Percentiles rank a stretch among this genome's conserved stretches.
phyloP scores from a whole-genome alignment of 2,329 filamentous ascomycete genomes.

The Mycosphaerella arachidis region DNA sequence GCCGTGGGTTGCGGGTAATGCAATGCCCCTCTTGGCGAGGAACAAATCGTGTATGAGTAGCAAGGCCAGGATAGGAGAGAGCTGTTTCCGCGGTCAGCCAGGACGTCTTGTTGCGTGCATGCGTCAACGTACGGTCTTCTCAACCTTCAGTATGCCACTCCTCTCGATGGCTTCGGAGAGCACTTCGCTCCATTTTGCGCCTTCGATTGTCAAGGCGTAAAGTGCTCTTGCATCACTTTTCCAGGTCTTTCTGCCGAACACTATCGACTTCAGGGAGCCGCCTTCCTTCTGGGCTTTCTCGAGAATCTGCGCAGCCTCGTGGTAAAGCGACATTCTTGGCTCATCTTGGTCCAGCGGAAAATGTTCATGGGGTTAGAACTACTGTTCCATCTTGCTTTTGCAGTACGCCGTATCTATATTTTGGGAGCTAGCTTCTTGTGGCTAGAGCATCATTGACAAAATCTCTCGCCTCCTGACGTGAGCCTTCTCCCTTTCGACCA shows the following conservation, averaged over 20 bases:
- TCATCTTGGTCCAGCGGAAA: background rate
- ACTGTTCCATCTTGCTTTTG: background rate
- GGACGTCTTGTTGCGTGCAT: background rate
- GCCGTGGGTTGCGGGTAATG: conserved; percentile 73
- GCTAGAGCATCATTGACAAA: background rate
- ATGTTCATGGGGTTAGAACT: background rate
- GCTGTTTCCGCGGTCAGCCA: conserved; percentile 44
- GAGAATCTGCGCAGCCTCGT: conserved; percentile 78
- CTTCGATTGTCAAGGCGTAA: conserved; percentile 81
- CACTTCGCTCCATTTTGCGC: conserved; percentile 83
- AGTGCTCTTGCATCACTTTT: conserved; percentile 78
- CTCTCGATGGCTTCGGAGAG: conserved; percentile 86
- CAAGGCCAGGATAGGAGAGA: conserved; percentile 74
- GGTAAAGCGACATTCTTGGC: conserved; percentile 79
- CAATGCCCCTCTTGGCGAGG: conserved; percentile 74
- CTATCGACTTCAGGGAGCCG: conserved; percentile 81
- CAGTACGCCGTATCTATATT: background rate
- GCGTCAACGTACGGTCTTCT: conserved; percentile 66
- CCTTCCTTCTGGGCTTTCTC: conserved; percentile 58
- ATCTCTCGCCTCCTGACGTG: too few species aligned
- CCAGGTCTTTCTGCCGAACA: conserved; percentile 68
- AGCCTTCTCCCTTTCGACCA: too few species aligned
- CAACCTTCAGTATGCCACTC: conserved; percentile 68
- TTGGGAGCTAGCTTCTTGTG: background rate
- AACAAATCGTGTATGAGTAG: conserved; percentile 84